These are phyloP conservation scores for Fusarium illudens DNA, from an alignment of 2,329 filamentous ascomycete genomes.

Conservation along the genomic window DNA sequence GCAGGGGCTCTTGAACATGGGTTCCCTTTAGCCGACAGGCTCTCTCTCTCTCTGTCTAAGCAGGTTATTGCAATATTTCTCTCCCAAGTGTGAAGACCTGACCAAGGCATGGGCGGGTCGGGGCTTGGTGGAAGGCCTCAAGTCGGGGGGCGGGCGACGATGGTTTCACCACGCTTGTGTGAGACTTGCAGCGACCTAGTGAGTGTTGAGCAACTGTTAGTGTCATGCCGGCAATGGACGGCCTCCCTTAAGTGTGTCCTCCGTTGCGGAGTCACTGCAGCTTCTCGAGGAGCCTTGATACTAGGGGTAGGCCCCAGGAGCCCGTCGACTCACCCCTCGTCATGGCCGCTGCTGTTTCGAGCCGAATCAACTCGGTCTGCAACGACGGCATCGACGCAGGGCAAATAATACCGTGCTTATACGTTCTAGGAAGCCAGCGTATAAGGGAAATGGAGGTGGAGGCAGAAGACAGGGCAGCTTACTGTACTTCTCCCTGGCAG, in stretches of 20 bases:
- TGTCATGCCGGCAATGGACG: background rate
- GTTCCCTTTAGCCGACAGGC: background rate
- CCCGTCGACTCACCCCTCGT: background rate
- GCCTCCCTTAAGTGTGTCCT: background rate
- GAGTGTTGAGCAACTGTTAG: background rate
- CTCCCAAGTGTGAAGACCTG: background rate
- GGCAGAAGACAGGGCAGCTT: too few species aligned
- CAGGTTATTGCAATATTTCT: background rate
- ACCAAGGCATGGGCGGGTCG: background rate
- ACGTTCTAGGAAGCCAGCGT: background rate
- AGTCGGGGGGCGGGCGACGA: background rate
- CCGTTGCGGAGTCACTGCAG: background rate
- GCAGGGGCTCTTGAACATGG: background rate
- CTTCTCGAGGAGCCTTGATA: background rate
- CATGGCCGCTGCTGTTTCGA: background rate
- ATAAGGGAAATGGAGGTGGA: background rate
- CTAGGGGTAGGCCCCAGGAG: background rate
- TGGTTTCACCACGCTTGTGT: background rate
- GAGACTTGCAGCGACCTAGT: background rate
- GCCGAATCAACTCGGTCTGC: background rate
- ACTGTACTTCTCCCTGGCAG: background rate
- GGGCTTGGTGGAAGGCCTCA: background rate
- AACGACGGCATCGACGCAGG: background rate
- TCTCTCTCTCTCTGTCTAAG: background rate
- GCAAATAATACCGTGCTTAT: background rate